Conservation (phyloP, 768 basidiomycete genomes). For the Pluteus cervinus region DNA sequence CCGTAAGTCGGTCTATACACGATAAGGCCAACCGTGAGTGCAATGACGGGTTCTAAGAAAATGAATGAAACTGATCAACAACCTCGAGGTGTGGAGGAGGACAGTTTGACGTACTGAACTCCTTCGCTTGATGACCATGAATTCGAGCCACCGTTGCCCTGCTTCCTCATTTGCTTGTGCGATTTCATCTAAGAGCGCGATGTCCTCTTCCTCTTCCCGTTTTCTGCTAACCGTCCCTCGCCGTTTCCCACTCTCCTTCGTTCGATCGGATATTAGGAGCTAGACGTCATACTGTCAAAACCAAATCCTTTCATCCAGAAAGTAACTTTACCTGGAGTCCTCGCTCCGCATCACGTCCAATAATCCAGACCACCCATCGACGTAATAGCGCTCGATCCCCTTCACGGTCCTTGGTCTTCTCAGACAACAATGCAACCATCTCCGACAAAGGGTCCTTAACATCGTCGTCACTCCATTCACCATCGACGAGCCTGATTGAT, state of each 20-base stretch:
- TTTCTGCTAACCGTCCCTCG: too few species aligned
- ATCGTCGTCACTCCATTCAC: constrained; percentile 55
- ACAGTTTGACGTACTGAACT: constrained; percentile 38
- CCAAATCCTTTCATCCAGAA: too few species aligned
- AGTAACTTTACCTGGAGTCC: constrained; percentile 55
- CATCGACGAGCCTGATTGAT: constrained; percentile 64
- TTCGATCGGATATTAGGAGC: constrained; percentile 43
- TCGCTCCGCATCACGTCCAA: constrained; percentile 57
- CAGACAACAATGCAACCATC: constrained; percentile 50
- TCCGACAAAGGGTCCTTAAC: constrained; percentile 58
- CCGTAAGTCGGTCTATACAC: constrained; percentile 50
- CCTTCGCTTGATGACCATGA: constrained; percentile 67
- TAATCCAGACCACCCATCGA: constrained; percentile 79
- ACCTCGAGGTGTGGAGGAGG: background rate
- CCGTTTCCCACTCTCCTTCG: constrained; percentile 48
- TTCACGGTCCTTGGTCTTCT: too few species aligned
- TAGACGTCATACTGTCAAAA: constrained; percentile 21
- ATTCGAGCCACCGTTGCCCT: constrained; percentile 71
- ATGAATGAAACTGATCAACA: too few species aligned
- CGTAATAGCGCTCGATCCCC: constrained; percentile 60
- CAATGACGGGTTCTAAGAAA: too few species aligned
- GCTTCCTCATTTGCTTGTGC: constrained; percentile 50
- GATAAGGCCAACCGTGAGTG: constrained; percentile 60
- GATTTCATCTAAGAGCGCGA: constrained; percentile 49
- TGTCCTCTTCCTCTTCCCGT: constrained; percentile 57